phyloP scores from a whole-genome alignment of 306 rosid species.

The Sechiopsis laciniata region DNA sequence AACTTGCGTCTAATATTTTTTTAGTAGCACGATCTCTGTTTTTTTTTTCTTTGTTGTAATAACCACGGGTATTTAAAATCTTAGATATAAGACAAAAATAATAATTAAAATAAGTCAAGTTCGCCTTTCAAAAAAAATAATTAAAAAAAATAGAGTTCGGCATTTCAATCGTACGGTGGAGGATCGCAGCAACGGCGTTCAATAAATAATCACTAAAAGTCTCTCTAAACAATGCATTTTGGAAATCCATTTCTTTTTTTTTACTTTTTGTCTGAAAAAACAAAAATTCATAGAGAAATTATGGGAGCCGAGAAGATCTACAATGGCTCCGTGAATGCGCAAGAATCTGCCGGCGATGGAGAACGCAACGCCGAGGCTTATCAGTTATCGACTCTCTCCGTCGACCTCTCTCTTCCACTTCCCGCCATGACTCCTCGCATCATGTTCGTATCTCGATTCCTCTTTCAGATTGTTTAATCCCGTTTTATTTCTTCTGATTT shows the following conservation, averaged over 20 bases:
- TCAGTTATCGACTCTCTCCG: slow-evolving; percentile 41
- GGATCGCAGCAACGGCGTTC: not conserved
- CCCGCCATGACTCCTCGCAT: slow-evolving; percentile 41
- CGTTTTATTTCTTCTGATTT: not conserved
- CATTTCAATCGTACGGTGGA: not conserved
- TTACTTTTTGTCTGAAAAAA: not conserved
- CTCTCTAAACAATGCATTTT: too few species aligned
- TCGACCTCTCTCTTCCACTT: slow-evolving; percentile 59
- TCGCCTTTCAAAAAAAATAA: too few species aligned
- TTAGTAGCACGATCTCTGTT: too few species aligned
- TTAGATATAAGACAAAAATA: too few species aligned
- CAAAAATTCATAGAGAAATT: not conserved
- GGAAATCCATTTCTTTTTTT: too few species aligned
- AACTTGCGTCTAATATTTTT: too few species aligned
- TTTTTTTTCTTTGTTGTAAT: too few species aligned
- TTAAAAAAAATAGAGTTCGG: not conserved
- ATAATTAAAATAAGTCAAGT: too few species aligned
- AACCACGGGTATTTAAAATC: too few species aligned
- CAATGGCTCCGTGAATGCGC: not conserved
- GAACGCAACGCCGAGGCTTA: slow-evolving; percentile 23
- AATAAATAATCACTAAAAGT: not conserved
- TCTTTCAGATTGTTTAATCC: not conserved
- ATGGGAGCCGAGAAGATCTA: slow-evolving; percentile 18
- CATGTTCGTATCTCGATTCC: slow-evolving; percentile 36
- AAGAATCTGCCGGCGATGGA: not conserved